Conservation (phyloP, 495 filamentous ascomycete species). For the Xeromyces bisporus region DNA sequence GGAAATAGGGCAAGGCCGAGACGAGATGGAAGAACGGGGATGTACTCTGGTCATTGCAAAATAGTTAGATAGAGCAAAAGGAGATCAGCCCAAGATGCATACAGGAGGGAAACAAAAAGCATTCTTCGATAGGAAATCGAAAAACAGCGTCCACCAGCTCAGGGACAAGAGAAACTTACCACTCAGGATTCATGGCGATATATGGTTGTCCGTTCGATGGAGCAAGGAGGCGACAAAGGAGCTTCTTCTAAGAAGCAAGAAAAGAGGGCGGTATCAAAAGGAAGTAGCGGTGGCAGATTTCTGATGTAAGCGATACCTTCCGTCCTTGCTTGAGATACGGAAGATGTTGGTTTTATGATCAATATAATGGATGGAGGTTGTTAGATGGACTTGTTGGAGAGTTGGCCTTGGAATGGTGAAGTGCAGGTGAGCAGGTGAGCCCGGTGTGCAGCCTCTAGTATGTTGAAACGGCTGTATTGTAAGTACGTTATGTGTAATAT, state of each 20-base stretch:
- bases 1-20: constrained; percentile 1
- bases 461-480: no score
- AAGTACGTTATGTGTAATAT: no score
- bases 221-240: constrained; percentile 1
- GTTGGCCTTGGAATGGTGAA: constrained; percentile 6
- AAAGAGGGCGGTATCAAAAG: constrained; percentile 1
- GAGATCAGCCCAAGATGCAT: background rate
- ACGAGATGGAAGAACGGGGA: background rate
- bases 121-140: no score
- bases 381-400: no score
- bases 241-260: background rate
- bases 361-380: no score
- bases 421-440: constrained; percentile 19
- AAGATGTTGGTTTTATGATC: no score
- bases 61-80: background rate
- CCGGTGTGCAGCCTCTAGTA: constrained; percentile 11
- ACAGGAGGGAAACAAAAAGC: background rate
- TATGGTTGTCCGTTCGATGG: background rate
- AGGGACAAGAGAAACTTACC: constrained; percentile 38
- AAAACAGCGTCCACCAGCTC: no score
- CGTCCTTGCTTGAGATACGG: background rate
- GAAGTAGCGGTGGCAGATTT: constrained; percentile 1
- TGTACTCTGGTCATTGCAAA: background rate
- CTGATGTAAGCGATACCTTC: constrained; percentile 6
- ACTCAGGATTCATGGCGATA: constrained; percentile 84